Conservation (phyloP, 139 green algal species). For the Auxenochlorella protothecoides region DNA sequence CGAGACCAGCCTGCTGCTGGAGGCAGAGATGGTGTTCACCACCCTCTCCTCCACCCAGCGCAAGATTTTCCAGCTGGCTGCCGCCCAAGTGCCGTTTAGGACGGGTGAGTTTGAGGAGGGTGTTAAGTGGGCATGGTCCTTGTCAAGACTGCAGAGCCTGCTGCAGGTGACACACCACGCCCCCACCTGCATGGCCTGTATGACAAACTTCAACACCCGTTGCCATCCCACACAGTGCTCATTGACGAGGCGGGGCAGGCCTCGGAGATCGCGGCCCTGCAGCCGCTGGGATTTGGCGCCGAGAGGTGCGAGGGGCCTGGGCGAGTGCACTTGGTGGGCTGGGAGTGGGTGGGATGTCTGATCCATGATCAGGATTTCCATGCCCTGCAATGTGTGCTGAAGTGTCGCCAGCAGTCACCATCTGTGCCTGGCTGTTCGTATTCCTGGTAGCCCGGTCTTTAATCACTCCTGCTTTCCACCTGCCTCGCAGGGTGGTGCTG, state of each 20-base stretch:
- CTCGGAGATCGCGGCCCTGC: slow-evolving; percentile 68
- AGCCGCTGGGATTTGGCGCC: slow-evolving; percentile 67
- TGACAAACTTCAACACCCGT: slow-evolving; percentile 11
- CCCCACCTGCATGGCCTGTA: neutral
- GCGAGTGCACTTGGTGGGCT: too few relatives aligned
- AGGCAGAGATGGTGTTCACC: slow-evolving; percentile 79
- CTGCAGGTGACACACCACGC: too few relatives aligned
- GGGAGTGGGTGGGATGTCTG: too few relatives aligned
- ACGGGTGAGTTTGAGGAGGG: slow-evolving; percentile 3
- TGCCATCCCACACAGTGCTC: slow-evolving; percentile 48
- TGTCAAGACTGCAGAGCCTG: too few relatives aligned
- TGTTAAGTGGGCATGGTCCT: too few relatives aligned
- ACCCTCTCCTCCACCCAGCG: slow-evolving; percentile 64
- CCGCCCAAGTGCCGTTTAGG: slow-evolving; percentile 10
- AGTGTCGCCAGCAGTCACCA: too few relatives aligned
- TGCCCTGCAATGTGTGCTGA: neutral
- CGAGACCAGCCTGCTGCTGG: slow-evolving; percentile 34
- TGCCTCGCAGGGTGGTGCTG: slow-evolving; percentile 44
- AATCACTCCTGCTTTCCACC: neutral
- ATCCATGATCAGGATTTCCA: neutral
- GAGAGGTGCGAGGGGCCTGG: slow-evolving; percentile 23
- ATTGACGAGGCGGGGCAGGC: slow-evolving; percentile 93
- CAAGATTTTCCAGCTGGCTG: slow-evolving; percentile 20
- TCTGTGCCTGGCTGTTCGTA: too few relatives aligned
- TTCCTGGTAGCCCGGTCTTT: too few relatives aligned